These are phyloP conservation scores for Corynespora cassiicola DNA, from an alignment of 2,329 filamentous ascomycete genomes.

Conservation along the genomic window DNA sequence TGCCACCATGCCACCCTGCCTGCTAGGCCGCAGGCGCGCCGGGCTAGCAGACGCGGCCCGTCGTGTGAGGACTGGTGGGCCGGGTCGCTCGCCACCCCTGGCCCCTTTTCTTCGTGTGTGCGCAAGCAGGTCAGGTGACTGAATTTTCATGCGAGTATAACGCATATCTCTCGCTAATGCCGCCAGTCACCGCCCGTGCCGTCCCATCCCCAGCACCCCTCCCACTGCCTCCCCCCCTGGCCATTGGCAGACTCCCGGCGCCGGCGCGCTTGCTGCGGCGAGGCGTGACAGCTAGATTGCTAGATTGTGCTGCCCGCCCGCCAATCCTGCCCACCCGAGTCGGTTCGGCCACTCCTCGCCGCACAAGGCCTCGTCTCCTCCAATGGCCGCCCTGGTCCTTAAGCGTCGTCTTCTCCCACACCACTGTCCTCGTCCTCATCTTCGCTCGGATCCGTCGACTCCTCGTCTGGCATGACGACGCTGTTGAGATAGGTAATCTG, in stretches of 20 bases:
- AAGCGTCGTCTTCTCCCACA: constrained; percentile 14
- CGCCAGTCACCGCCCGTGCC: too few species aligned
- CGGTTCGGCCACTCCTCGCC: too few species aligned
- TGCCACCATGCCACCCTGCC: not conserved
- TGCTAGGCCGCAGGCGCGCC: constrained; percentile 4
- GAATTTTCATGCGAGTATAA: too few species aligned
- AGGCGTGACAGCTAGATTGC: too few species aligned
- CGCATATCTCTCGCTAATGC: too few species aligned
- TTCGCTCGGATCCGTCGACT: constrained; percentile 36
- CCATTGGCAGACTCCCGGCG: too few species aligned
- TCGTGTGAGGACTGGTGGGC: constrained; percentile 11
- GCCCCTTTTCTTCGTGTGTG: constrained; percentile 1
- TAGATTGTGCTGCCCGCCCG: too few species aligned
- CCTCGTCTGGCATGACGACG: constrained; percentile 57
- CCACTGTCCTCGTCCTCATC: constrained; percentile 31
- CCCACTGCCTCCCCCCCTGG: too few species aligned
- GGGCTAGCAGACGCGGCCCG: constrained; percentile 20
- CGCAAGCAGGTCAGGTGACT: too few species aligned
- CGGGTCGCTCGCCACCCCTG: constrained; percentile 14
- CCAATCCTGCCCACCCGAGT: too few species aligned
- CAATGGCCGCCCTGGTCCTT: constrained; percentile 11
- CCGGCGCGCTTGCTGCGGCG: too few species aligned
- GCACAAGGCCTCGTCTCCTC: constrained; percentile 21
- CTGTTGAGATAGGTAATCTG: constrained; percentile 59
- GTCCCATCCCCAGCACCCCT: too few species aligned